Evolutionary conservation across 1,139 yeast species (phyloP), one percentile per base, ranked within the genome.

Genomic region (Pichia sp.): DNA sequence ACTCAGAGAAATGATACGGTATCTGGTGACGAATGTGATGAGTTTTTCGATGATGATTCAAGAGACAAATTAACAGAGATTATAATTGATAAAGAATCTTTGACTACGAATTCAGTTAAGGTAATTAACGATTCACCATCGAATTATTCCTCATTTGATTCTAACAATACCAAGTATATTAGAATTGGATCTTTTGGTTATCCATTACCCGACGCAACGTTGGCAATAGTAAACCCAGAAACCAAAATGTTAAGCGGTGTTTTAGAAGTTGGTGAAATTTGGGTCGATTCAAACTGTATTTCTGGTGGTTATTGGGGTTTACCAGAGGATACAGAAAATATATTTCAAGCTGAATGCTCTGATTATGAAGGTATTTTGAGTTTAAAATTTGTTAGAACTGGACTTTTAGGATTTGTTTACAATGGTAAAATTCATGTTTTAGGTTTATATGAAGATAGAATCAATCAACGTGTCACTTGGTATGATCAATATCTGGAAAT

Each of bases 151-250:
- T 44, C 57, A 8, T 53, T 52, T 26, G 85, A 80, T 39, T 73
- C 72, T 26, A 67, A 73, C 42, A 39, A 79, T 50, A 50, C 67
- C 48, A 57, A 75, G 61, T 75, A 71, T 49, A 70, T 89, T 40
- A 70, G 95, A 45, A 85, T 92, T 0, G 96, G 95, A 41, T 85
- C 97, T 0, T 92, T 92, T 71, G 98, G 98, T 0, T 88, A 75
- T 59, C 98, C 98, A 0, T 67, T 92, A 3, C 96, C 97, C 0
- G 97, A 90, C 68, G 92, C 97, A 0, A 87, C 95, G 0, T 66
- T 92, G 40, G 97, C 97, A 0, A 80, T 92, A 34, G 97, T 92
- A 0, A 89, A 94, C 61, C 97, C 98, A 0, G 98, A 94, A 55
- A 85, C 87, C 52, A 75, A 82, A 30, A 67, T 79, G 6, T 68